Evolutionary conservation across 139 green algal species (phyloP).

Genomic region (Marvania coccoides): DNA sequence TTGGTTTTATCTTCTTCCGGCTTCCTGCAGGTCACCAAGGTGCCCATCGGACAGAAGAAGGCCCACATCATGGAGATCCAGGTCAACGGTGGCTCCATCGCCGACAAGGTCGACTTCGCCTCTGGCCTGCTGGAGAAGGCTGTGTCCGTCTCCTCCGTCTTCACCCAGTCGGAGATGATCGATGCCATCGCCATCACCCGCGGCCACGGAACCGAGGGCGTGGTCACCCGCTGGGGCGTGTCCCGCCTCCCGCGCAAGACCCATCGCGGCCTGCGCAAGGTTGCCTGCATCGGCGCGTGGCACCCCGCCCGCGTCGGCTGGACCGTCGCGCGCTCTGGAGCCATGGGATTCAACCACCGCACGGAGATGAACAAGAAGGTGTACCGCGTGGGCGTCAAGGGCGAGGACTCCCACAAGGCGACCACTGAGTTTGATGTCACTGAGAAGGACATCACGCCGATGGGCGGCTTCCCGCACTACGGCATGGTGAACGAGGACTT

Average conservation of each 20-base stretch:
- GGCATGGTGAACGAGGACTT: conserved; percentile 95
- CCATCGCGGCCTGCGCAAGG: conserved; percentile 97
- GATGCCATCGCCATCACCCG: conserved; percentile 97
- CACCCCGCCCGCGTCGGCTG: conserved; percentile 94
- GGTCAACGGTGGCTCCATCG: conserved; percentile 89
- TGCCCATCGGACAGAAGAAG: conserved; percentile 89
- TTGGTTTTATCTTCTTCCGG: background rate
- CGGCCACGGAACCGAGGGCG: conserved; percentile 92
- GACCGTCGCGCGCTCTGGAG: conserved; percentile 92
- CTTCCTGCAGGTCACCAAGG: conserved; percentile 54
- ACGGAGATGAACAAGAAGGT: conserved; percentile 99
- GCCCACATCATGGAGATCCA: conserved; percentile 98
- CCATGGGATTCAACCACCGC: conserved; percentile 96
- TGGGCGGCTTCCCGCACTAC: conserved; percentile 99
- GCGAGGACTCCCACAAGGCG: conserved; percentile 71
- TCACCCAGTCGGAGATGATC: conserved; percentile 95
- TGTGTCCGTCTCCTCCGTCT: conserved; percentile 80
- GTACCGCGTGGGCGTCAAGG: conserved; percentile 97
- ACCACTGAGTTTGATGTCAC: conserved; percentile 94
- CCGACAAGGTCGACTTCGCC: conserved; percentile 96
- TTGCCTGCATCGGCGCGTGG: conserved; percentile 98
- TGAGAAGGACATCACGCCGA: conserved; percentile 97
- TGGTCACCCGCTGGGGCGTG: conserved; percentile 97
- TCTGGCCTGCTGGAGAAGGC: conserved; percentile 91
- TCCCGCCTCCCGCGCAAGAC: conserved; percentile 98